Percentiles rank a stretch among this genome's conserved stretches.
phyloP scores from a whole-genome alignment of 2,329 filamentous ascomycete species.

The Chaetomium olivaceum region DNA sequence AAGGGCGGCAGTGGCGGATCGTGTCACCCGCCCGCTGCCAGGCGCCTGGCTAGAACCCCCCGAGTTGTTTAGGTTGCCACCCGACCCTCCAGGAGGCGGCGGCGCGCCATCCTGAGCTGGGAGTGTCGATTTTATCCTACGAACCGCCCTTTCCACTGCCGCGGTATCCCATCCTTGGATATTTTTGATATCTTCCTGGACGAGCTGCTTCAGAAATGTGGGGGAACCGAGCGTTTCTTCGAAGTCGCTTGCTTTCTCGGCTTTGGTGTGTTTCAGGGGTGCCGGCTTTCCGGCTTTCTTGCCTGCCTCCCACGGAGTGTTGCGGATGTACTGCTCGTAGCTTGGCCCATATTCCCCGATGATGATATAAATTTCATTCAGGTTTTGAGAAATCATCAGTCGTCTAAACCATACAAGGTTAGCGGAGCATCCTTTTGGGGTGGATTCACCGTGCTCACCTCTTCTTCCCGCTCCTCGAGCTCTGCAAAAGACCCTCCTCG shows the following conservation, averaged over 20 bases:
- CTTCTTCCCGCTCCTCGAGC: conserved; percentile 4
- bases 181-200: too few species aligned
- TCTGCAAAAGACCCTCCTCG: neutral
- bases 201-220: too few species aligned
- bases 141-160: neutral
- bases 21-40: neutral
- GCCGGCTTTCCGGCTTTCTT: neutral
- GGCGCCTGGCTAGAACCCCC: too few species aligned
- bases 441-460: neutral
- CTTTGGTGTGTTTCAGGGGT: neutral
- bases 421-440: neutral
- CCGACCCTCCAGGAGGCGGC: neutral
- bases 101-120: neutral
- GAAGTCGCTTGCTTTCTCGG: neutral
- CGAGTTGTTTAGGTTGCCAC: neutral
- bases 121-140: neutral
- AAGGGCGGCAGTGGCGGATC: too few species aligned
- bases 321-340: conserved; percentile 5
- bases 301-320: neutral
- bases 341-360: conserved; percentile 2
- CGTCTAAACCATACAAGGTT: neutral
- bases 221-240: neutral
- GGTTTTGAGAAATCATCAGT: conserved; percentile 4
- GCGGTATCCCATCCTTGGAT: too few species aligned
- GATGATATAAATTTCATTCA: conserved; percentile 11